Evolutionary conservation across 805 yeast genomes (phyloP), one percentile per base, ranked within the genome.

Genomic region (Zygoascus flipseniorum): DNA sequence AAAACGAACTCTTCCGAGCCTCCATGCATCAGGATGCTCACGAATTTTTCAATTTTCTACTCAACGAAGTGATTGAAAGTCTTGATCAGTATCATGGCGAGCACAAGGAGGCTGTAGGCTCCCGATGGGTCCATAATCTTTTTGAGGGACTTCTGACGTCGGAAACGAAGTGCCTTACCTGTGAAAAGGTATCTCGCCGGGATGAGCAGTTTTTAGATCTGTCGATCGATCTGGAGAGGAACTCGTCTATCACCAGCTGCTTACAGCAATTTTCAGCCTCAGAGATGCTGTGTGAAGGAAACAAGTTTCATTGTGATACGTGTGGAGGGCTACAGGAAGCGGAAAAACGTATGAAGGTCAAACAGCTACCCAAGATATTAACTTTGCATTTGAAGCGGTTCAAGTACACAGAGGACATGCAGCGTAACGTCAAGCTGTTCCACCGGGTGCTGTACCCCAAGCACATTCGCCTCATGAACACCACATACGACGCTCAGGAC

Each of bases 21-120:
- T 82, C 86, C 44, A 90, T 89, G 96, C 99, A 93, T 67, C 99
- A 93, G 66, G 99, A 93, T 73, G 97, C 98, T 5, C 99, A 93
- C 69, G 99, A 93, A 70, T 93, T 93, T 68, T 76, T 90, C 65
- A 92, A 90, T 66, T 90, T 86, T 64, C 67, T 90, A 60, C 73
- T 93, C 51, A 93, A 93, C 68, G 89, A 86, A 57, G 76, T 85
- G 16, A 72, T 86, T 49, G 69, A 75, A 60, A 60, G 65, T 28
- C 69, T 76, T 28, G 77, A 74, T 51, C 26, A 44, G 31, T 16
- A 31, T 32, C 26, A 31, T 11, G 39, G 31, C 5, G 43, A 16
- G 4, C 26, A 11, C 48, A 31, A 31, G n/a, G n/a, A 39, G 16
- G 23, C 39, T 2, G 11, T 28, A 10, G 44, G 37, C 13, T 9